Conservation (phyloP, 2,329 filamentous ascomycete species). For the Diaporthe batatas region DNA sequence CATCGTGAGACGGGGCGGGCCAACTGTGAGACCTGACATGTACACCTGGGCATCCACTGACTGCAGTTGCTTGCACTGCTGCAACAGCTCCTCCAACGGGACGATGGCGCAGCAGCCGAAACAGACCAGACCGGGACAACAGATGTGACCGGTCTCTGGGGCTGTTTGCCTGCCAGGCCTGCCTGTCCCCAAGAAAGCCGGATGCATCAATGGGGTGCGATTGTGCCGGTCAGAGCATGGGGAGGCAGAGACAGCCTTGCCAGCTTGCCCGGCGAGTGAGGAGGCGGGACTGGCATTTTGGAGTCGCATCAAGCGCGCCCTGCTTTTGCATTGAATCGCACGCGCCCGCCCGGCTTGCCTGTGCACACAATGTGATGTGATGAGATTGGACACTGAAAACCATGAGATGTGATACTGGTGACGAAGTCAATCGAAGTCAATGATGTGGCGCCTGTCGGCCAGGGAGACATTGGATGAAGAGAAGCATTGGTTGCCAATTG, state of each 20-base stretch:
- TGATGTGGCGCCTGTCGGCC: background rate
- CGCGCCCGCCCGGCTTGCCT: slow-evolving; percentile 10
- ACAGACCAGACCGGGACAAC: background rate
- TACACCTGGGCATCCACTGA: background rate
- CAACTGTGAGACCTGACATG: slow-evolving; percentile 13
- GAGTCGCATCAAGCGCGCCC: slow-evolving; percentile 23
- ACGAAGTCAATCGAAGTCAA: background rate
- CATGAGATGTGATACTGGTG: background rate
- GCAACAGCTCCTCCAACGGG: background rate
- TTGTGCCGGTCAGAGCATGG: background rate
- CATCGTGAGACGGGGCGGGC: slow-evolving; percentile 18
- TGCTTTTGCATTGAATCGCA: slow-evolving; percentile 13
- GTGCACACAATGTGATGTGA: slow-evolving; percentile 1
- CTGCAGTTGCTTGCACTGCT: background rate
- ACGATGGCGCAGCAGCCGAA: slow-evolving; percentile 28
- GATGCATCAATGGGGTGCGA: slow-evolving; percentile 3
- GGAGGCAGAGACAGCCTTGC: background rate
- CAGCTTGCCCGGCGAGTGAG: background rate
- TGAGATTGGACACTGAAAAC: slow-evolving; percentile 9
- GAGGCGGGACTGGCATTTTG: background rate
- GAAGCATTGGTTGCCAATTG: slow-evolving; percentile 10
- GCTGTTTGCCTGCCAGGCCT: background rate
- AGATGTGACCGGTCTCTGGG: background rate
- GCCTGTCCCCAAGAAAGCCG: background rate
- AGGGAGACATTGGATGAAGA: background rate